Evolutionary conservation across 768 basidiomycete genomes (phyloP).

Genomic region (Suillus lakei): DNA sequence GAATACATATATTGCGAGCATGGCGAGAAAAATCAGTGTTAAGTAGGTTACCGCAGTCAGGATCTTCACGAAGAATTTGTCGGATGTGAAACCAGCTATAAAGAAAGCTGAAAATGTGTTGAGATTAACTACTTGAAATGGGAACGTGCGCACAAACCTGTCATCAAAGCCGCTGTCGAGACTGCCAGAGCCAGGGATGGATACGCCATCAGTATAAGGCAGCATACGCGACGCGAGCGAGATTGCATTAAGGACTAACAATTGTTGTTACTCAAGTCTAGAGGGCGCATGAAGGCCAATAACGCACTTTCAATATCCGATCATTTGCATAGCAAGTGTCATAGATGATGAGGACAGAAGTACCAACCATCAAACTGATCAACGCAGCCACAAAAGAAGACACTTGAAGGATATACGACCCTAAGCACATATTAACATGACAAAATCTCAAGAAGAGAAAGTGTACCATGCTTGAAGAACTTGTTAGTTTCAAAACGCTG

Average conservation of each 20-base stretch:
- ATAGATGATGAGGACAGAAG: slow-evolving; percentile 6
- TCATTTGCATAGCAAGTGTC: not conserved
- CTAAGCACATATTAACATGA: not conserved
- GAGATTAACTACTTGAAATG: not conserved
- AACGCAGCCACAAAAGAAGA: not conserved
- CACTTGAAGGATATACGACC: not conserved
- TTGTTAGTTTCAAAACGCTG: not conserved
- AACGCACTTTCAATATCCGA: not conserved
- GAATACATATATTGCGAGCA: not conserved
- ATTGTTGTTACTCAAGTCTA: not conserved
- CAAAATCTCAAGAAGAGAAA: not conserved
- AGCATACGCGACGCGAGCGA: not conserved
- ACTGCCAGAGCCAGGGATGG: not conserved
- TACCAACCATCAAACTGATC: slow-evolving; percentile 1
- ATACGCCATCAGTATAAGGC: slow-evolving; percentile 4
- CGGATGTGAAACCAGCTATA: slow-evolving; percentile 2
- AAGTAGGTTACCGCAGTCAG: not conserved
- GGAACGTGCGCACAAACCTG: not conserved
- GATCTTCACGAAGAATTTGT: not conserved
- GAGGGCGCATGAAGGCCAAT: not conserved
- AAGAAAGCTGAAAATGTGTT: not conserved
- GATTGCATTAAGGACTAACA: not conserved
- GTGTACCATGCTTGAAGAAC: not conserved
- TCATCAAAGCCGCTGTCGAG: not conserved
- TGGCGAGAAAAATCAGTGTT: not conserved